Percentiles rank a stretch among this genome's conserved stretches.
Conservation (phyloP, 2,329 filamentous ascomycete species). For the Parasarocladium wereldwijsianum region DNA sequence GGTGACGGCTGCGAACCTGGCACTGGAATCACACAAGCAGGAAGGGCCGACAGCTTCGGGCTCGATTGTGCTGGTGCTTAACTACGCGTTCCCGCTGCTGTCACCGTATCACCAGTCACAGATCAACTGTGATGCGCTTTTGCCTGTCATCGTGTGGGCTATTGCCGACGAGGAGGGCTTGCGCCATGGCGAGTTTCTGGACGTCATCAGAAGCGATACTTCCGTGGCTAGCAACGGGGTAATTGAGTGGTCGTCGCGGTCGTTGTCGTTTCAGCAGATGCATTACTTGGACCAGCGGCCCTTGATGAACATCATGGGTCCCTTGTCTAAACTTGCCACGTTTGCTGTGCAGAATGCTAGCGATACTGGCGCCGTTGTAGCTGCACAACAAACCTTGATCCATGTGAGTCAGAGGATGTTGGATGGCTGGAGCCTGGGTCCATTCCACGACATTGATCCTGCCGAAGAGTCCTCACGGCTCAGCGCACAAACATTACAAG, state of each 20-base stretch:
- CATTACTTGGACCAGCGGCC: slow-evolving; percentile 44
- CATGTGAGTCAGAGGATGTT: slow-evolving; percentile 52
- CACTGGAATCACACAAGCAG: slow-evolving; percentile 35
- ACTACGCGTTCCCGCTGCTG: slow-evolving; percentile 61
- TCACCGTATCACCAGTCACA: slow-evolving; percentile 41
- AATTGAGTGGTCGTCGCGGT: slow-evolving; percentile 49
- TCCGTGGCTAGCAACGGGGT: slow-evolving; percentile 23
- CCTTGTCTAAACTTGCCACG: slow-evolving; percentile 48
- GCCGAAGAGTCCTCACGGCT: slow-evolving; percentile 50
- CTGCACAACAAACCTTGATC: slow-evolving; percentile 44
- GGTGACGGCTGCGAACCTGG: slow-evolving; percentile 62
- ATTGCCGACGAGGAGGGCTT: slow-evolving; percentile 61
- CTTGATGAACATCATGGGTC: slow-evolving; percentile 51
- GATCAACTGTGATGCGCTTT: slow-evolving; percentile 52
- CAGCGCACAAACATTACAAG: slow-evolving; percentile 47
- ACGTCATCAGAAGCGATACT: slow-evolving; percentile 53
- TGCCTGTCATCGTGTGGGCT: slow-evolving; percentile 55
- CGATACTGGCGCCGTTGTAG: slow-evolving; percentile 29
- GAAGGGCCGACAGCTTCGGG: slow-evolving; percentile 26
- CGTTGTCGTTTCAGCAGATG: slow-evolving; percentile 45
- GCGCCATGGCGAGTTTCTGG: slow-evolving; percentile 61
- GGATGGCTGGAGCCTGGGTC: slow-evolving; percentile 60
- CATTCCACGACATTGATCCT: slow-evolving; percentile 57
- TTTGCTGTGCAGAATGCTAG: slow-evolving; percentile 45
- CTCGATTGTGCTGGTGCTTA: slow-evolving; percentile 56